Percentiles rank a stretch among this genome's conserved stretches.
Conservation (phyloP, 2,329 filamentous ascomycete genomes). For the Clathrospora elynae region DNA sequence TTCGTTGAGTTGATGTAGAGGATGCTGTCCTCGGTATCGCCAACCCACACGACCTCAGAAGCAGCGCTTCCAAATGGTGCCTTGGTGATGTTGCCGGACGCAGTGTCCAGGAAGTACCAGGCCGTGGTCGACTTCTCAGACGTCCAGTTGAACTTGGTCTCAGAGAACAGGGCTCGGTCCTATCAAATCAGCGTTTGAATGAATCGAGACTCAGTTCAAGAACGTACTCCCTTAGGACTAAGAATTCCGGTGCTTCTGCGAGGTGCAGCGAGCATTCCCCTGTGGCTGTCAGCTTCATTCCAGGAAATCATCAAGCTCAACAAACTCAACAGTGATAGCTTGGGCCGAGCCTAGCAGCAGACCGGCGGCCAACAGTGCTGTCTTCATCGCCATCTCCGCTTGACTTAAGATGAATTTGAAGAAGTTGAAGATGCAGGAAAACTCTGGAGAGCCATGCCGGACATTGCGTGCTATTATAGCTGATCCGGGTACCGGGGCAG, state of each 20-base stretch:
- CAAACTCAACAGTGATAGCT: conserved; percentile 38
- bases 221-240: conserved; percentile 41
- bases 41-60: conserved; percentile 45
- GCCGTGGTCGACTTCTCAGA: conserved; percentile 55
- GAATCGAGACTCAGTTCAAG: neutral
- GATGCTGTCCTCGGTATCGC: conserved; percentile 55
- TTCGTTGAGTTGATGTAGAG: conserved; percentile 68
- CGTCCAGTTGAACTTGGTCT: conserved; percentile 46
- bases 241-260: conserved; percentile 41
- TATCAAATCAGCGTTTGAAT: conserved; percentile 14
- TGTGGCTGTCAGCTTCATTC: conserved; percentile 11
- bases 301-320: neutral
- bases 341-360: conserved; percentile 33
- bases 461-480: conserved; percentile 24
- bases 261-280: conserved; percentile 34
- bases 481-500: conserved; percentile 14
- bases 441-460: conserved; percentile 4
- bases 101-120: conserved; percentile 44
- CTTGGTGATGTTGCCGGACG: conserved; percentile 40
- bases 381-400: conserved; percentile 36
- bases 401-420: conserved; percentile 1
- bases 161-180: conserved; percentile 43
- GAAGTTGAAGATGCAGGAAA: conserved; percentile 12
- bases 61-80: conserved; percentile 41
- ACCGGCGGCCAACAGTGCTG: conserved; percentile 29